Evolutionary conservation across 1,284 basidiomycete species (phyloP).

Genomic region (Trametes hirsuta): DNA sequence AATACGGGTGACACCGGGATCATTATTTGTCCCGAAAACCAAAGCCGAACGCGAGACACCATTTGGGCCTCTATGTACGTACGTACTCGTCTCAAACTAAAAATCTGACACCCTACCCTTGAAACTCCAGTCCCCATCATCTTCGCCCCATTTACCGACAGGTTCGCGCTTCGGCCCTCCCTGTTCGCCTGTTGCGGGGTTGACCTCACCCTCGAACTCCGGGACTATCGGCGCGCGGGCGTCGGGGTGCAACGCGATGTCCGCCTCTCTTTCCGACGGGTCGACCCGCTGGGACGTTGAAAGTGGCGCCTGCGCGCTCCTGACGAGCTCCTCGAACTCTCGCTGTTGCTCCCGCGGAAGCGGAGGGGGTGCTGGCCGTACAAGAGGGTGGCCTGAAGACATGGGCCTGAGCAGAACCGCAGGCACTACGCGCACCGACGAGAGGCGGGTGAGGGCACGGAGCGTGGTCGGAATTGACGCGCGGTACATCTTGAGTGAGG

Average conservation of each 20-base stretch:
- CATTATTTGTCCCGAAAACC: too few relatives aligned
- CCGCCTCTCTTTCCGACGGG: conserved; percentile 38
- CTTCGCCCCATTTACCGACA: conserved; percentile 58
- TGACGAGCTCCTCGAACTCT: conserved; percentile 77
- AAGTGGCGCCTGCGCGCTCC: conserved; percentile 55
- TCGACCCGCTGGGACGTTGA: conserved; percentile 26
- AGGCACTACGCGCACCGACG: not conserved
- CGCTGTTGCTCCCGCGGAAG: conserved; percentile 72
- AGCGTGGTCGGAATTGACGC: conserved; percentile 1
- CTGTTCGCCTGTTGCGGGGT: conserved; percentile 74
- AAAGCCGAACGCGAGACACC: not conserved
- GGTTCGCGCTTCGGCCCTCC: conserved; percentile 82
- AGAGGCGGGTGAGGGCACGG: not conserved
- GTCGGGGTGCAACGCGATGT: conserved; percentile 66
- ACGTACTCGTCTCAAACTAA: conserved; percentile 36
- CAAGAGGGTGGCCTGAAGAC: conserved; percentile 42
- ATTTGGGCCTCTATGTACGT: not conserved
- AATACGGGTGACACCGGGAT: too few relatives aligned
- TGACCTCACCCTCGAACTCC: conserved; percentile 74
- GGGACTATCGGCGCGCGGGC: conserved; percentile 58
- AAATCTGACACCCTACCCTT: conserved; percentile 84
- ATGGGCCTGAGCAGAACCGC: conserved; percentile 19
- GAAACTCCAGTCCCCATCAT: conserved; percentile 81
- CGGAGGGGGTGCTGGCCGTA: conserved; percentile 66
- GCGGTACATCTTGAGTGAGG: conserved; percentile 2